Percentiles rank a stretch among this genome's conserved stretches.
Conservation (phyloP, 306 rosid genomes). For the Pachyrhizus erosus region DNA sequence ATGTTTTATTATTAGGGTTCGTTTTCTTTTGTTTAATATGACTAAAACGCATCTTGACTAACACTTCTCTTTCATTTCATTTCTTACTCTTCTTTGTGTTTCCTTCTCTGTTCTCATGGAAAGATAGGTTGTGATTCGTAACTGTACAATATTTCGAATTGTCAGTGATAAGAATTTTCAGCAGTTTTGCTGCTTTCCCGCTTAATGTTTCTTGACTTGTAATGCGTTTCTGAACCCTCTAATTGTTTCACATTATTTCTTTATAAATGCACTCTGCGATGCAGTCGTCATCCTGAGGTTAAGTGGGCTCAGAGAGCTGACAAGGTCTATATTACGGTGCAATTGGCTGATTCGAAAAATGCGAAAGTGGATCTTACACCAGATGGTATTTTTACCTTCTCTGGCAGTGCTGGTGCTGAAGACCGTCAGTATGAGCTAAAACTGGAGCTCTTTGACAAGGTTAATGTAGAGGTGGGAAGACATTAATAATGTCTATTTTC, state of each 20-base stretch:
- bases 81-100: background rate
- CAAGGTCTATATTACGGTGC: conserved; percentile 86
- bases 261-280: background rate
- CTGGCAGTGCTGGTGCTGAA: conserved; percentile 79
- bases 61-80: background rate
- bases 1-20: background rate
- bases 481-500: background rate
- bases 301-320: conserved; percentile 98
- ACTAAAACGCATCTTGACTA: background rate
- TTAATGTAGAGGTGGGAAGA: conserved; percentile 78
- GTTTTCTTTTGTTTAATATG: background rate
- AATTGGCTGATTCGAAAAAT: conserved; percentile 80
- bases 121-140: background rate
- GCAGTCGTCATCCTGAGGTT: conserved; percentile 97
- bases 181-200: background rate
- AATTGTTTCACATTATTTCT: background rate
- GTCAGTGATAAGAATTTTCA: background rate
- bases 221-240: background rate
- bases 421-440: conserved; percentile 73
- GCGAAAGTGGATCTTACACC: conserved; percentile 91
- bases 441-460: conserved; percentile 90
- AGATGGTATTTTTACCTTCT: conserved; percentile 73
- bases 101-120: background rate
- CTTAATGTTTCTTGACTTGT: background rate
- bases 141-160: background rate